Conservation (phyloP, 352 stramenopile species). For the Phytophthora palmivora region DNA sequence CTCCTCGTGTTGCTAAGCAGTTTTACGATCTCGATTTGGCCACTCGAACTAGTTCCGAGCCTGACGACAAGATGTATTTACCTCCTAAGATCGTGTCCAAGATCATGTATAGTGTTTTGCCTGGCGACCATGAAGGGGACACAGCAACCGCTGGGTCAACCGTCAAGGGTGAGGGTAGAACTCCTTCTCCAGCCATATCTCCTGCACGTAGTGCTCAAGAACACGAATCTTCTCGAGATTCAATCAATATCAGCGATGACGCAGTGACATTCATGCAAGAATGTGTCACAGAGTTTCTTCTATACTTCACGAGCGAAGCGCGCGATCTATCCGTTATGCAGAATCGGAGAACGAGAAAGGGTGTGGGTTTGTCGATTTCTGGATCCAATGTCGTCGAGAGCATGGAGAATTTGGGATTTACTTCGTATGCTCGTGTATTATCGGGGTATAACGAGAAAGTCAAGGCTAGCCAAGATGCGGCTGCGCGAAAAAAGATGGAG, state of each 20-base stretch:
- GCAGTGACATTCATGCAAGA: constrained; percentile 85
- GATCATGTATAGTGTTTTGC: constrained; percentile 72
- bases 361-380: constrained; percentile 55
- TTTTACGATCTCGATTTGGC: constrained; percentile 74
- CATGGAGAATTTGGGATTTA: constrained; percentile 76
- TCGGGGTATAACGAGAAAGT: constrained; percentile 74
- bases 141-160: not conserved
- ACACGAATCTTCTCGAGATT: constrained; percentile 15
- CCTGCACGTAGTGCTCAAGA: constrained; percentile 5
- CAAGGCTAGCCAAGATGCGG: constrained; percentile 66
- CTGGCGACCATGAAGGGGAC: constrained; percentile 16
- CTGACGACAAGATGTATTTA: constrained; percentile 84
- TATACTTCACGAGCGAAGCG: constrained; percentile 85
- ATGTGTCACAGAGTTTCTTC: constrained; percentile 84
- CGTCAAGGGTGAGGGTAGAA: constrained; percentile 17
- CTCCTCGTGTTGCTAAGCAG: constrained; percentile 64
- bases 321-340: constrained; percentile 70
- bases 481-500: constrained; percentile 65
- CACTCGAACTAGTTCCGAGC: constrained; percentile 60
- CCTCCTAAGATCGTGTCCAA: constrained; percentile 71
- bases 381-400: constrained; percentile 66
- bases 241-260: constrained; percentile 82
- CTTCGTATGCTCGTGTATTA: constrained; percentile 70
- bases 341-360: constrained; percentile 63
- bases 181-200: constrained; percentile 10